These are phyloP conservation scores for Camptophora hylomeconis DNA, from an alignment of 2,329 filamentous ascomycete species.

Conservation along the genomic window DNA sequence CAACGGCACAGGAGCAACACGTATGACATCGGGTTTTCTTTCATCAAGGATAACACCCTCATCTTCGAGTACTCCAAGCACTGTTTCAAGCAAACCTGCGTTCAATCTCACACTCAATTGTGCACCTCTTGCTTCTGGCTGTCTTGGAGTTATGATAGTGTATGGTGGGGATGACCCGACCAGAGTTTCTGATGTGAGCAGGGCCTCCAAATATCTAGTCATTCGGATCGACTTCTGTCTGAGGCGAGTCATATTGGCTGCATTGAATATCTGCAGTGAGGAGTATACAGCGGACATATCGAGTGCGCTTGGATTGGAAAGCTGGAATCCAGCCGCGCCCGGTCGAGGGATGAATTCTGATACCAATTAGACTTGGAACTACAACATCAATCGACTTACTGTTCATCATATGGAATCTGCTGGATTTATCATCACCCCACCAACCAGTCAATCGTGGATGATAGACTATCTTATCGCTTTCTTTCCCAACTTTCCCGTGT, in stretches of 20 bases:
- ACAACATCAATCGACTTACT: slow-evolving; percentile 18
- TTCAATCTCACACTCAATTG: slow-evolving; percentile 64
- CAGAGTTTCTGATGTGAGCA: slow-evolving; percentile 33
- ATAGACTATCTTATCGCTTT: slow-evolving; percentile 4
- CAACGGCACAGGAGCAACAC: slow-evolving; percentile 70
- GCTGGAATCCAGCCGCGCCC: slow-evolving; percentile 69
- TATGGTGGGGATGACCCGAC: slow-evolving; percentile 30
- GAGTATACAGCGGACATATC: slow-evolving; percentile 65
- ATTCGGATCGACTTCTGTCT: slow-evolving; percentile 58
- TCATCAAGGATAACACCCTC: slow-evolving; percentile 68
- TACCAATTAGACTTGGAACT: background rate
- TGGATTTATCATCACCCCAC: slow-evolving; percentile 71
- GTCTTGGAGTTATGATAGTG: slow-evolving; percentile 54
- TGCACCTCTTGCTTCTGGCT: slow-evolving; percentile 56
- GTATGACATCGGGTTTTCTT: slow-evolving; percentile 71
- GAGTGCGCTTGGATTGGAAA: slow-evolving; percentile 72
- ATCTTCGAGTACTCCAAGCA: slow-evolving; percentile 50
- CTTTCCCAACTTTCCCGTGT: slow-evolving; percentile 46
- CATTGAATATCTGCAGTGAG: slow-evolving; percentile 59
- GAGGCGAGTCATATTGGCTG: slow-evolving; percentile 56
- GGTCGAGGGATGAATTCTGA: slow-evolving; percentile 57
- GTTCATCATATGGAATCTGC: slow-evolving; percentile 74
- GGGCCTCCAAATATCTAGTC: slow-evolving; percentile 63
- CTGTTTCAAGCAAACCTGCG: slow-evolving; percentile 55
- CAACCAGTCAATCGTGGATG: slow-evolving; percentile 57